phyloP scores from a whole-genome alignment of 1,284 basidiomycete genomes.

The Abortiporus biennis region DNA sequence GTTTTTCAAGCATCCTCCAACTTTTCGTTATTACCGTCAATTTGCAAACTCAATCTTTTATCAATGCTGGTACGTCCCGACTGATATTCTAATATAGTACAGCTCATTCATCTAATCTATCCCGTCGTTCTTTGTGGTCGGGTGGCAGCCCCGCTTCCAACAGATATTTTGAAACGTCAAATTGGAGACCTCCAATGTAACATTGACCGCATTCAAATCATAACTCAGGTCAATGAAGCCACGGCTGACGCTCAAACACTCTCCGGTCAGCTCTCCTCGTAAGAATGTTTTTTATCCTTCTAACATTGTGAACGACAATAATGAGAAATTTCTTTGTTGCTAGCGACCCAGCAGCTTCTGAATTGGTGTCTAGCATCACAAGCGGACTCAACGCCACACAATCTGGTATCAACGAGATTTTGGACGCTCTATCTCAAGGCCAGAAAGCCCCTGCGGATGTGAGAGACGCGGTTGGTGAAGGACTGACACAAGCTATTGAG shows the following conservation, averaged over 20 bases:
- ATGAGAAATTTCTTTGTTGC: too few species aligned
- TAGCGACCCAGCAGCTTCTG: slow-evolving; percentile 24
- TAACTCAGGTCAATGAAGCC: slow-evolving; percentile 22
- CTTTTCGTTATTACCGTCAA: too few species aligned
- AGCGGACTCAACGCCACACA: slow-evolving; percentile 25
- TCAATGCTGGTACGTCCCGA: too few species aligned
- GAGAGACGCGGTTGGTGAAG: slow-evolving; percentile 26
- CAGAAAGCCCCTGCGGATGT: slow-evolving; percentile 29
- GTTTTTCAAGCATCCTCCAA: too few species aligned
- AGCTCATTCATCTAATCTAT: too few species aligned
- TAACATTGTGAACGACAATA: too few species aligned
- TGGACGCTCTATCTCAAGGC: slow-evolving; percentile 26
- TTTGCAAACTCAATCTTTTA: too few species aligned
- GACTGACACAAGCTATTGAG: slow-evolving; percentile 25
- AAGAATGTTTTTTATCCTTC: too few species aligned
- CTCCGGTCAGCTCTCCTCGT: slow-evolving; percentile 12
- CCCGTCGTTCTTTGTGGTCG: too few species aligned
- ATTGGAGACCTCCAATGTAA: slow-evolving; percentile 30
- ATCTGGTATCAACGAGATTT: slow-evolving; percentile 28
- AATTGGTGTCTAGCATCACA: slow-evolving; percentile 20
- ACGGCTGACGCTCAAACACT: slow-evolving; percentile 24
- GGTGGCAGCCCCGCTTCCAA: too few species aligned
- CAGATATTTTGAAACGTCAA: too few species aligned
- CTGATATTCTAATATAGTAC: too few species aligned
- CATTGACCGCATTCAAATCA: slow-evolving; percentile 28